Evolutionary conservation across 2,329 filamentous ascomycete species (phyloP).

Genomic region (Trichoderma endophyticum): DNA sequence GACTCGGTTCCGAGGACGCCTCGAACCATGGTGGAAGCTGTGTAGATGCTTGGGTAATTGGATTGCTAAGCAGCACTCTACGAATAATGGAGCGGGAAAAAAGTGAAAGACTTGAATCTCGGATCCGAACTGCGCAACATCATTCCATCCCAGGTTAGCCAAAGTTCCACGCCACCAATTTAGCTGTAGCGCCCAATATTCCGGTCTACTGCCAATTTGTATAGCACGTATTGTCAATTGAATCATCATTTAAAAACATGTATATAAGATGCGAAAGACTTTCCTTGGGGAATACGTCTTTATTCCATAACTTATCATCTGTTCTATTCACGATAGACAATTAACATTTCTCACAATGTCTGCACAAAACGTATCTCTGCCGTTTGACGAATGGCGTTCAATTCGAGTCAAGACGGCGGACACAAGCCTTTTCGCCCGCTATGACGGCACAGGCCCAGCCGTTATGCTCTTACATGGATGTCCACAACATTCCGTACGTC

Average conservation of each 20-base stretch:
- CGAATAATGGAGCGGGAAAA: neutral
- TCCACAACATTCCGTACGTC: slow-evolving; percentile 5
- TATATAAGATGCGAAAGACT: neutral
- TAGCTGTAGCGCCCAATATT: neutral
- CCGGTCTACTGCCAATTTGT: neutral
- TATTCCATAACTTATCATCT: neutral
- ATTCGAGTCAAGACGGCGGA: neutral
- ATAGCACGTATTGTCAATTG: neutral
- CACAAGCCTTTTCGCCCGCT: slow-evolving; percentile 1
- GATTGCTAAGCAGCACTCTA: neutral
- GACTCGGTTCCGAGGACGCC: neutral
- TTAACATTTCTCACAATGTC: neutral
- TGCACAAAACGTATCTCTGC: neutral
- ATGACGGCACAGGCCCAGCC: neutral
- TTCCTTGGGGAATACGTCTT: neutral
- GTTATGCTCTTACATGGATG: neutral
- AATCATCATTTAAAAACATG: neutral
- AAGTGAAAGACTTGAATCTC: neutral
- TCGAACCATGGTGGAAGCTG: neutral
- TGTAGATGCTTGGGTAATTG: neutral
- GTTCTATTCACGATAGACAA: neutral
- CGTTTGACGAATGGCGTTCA: slow-evolving; percentile 4
- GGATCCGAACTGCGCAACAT: neutral
- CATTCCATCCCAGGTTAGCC: neutral
- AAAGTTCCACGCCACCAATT: neutral